Conservation (phyloP, 352 stramenopile species). For the Pythium plurisporium region DNA sequence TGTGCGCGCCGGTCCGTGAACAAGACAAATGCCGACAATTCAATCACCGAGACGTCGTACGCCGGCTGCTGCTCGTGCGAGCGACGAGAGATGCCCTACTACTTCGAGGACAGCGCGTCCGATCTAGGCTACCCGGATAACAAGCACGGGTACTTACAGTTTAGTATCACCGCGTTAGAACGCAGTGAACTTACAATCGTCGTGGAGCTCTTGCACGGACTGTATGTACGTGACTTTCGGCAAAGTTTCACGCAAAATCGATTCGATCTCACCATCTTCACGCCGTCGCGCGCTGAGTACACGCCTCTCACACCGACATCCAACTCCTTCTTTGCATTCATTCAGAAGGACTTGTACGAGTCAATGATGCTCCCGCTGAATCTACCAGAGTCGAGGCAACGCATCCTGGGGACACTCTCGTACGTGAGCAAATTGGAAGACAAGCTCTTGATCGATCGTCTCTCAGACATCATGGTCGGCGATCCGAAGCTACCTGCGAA, state of each 20-base stretch:
- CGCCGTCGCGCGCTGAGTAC: slow-evolving; percentile 77
- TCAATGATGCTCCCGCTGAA: slow-evolving; percentile 92
- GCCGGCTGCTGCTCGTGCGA: slow-evolving; percentile 88
- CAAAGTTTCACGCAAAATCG: slow-evolving; percentile 67
- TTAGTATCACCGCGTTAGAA: slow-evolving; percentile 82
- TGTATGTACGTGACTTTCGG: slow-evolving; percentile 92
- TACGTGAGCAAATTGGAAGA: slow-evolving; percentile 75
- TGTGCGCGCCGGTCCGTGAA: slow-evolving; percentile 36
- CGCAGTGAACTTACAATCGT: slow-evolving; percentile 86
- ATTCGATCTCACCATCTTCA: slow-evolving; percentile 88
- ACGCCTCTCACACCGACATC: slow-evolving; percentile 43
- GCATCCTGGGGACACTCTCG: slow-evolving; percentile 41
- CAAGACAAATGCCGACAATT: slow-evolving; percentile 23
- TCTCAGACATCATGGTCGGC: slow-evolving; percentile 90
- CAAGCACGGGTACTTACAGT: slow-evolving; percentile 93
- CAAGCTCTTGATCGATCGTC: slow-evolving; percentile 85
- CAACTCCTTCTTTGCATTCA: slow-evolving; percentile 78
- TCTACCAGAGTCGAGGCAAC: slow-evolving; percentile 72
- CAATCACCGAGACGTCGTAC: slow-evolving; percentile 15
- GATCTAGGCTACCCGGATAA: slow-evolving; percentile 91
- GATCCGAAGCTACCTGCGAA: slow-evolving; percentile 64
- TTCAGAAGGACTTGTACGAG: slow-evolving; percentile 75
- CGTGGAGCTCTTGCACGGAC: slow-evolving; percentile 92
- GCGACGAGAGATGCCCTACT: slow-evolving; percentile 83
- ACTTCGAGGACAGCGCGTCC: slow-evolving; percentile 63